Evolutionary conservation across 352 stramenopile species (phyloP).

Genomic region (Pythium biforme): DNA sequence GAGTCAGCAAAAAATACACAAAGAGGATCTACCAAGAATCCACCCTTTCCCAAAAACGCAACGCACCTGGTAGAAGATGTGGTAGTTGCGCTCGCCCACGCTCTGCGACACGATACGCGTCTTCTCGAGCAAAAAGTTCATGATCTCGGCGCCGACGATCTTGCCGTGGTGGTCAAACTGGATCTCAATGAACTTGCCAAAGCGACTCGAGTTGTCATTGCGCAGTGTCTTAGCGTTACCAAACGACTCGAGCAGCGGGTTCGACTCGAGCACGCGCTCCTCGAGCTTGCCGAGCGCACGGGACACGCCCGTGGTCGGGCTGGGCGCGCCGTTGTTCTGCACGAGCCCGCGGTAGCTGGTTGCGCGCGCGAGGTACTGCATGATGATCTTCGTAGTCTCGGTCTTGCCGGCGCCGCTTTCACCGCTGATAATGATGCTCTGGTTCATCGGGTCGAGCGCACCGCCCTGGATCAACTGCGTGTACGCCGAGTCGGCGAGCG

Average conservation of each 20-base stretch:
- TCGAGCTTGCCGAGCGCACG: constrained; percentile 87
- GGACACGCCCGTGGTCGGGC: constrained; percentile 78
- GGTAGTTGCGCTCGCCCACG: constrained; percentile 94
- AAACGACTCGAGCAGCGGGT: constrained; percentile 89
- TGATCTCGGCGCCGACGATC: constrained; percentile 89
- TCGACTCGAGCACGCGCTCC: constrained; percentile 85
- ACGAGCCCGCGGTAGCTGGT: constrained; percentile 73
- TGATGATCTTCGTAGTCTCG: constrained; percentile 92
- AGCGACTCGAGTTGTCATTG: constrained; percentile 97
- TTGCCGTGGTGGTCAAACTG: constrained; percentile 92
- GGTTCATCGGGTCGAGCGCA: constrained; percentile 79
- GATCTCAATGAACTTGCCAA: constrained; percentile 98
- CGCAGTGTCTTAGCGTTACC: constrained; percentile 93
- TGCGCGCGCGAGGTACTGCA: constrained; percentile 83
- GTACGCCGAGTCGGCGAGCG: constrained; percentile 87
- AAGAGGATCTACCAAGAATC: too few relatives aligned
- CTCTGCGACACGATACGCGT: constrained; percentile 89
- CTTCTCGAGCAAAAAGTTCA: constrained; percentile 91
- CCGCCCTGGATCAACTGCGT: constrained; percentile 85
- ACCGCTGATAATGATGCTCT: constrained; percentile 93
- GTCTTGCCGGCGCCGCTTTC: constrained; percentile 90
- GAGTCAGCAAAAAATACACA: too few relatives aligned
- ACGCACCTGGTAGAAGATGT: constrained; percentile 96
- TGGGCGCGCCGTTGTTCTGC: constrained; percentile 52
- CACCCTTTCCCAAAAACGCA: too few relatives aligned